Evolutionary conservation across 2,329 filamentous ascomycete genomes (phyloP), one percentile per base, ranked within the genome.

Genomic region (Botrytis aclada): DNA sequence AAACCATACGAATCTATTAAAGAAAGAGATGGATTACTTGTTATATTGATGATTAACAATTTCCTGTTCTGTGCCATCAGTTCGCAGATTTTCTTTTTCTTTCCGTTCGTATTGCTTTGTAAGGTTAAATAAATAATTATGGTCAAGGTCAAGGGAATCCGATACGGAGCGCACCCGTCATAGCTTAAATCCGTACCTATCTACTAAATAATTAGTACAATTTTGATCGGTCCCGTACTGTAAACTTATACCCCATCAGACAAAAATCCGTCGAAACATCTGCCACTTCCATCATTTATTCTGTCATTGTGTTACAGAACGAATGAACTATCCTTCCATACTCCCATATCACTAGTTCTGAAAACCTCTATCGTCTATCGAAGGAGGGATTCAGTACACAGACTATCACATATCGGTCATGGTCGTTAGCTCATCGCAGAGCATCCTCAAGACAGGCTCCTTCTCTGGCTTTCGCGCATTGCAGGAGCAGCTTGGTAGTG

Each of bases 381-480:
- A 74, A 69, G 34, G 67, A 74, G 64, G 60, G 64, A 32, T 69
- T 74, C 72, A 69, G 75, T 56, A 70, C 74, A 58, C 54, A 73
- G 61, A 67, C 14, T 69, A 66, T 60, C 45, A 65, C 45, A 63
- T 66, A 71, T 72, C 70, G 70, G 75, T 58, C 73, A 77, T 77
- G 76, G 72, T 72, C 60, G 64, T 51, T 61, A 71, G 67, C 72
- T 71, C 74, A 71, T 60, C 75, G 74, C 78, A 79, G 74, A 74
- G 72, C 69, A 74, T 77, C 69, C 76, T 80, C 73, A 75, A 74
- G 47, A 88, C 88, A 72, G 89, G 89, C 77, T 91, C 89, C 74
- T 87, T 91, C 79, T 85, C 88, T 25, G 89, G 89, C 76, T 86
- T 86, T 77, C 85, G 87, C 74, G 84, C 86, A 51, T 79, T 76